These are phyloP conservation scores for Alternaria sp. DNA, from an alignment of 2,329 filamentous ascomycete species.

Conservation along the genomic window DNA sequence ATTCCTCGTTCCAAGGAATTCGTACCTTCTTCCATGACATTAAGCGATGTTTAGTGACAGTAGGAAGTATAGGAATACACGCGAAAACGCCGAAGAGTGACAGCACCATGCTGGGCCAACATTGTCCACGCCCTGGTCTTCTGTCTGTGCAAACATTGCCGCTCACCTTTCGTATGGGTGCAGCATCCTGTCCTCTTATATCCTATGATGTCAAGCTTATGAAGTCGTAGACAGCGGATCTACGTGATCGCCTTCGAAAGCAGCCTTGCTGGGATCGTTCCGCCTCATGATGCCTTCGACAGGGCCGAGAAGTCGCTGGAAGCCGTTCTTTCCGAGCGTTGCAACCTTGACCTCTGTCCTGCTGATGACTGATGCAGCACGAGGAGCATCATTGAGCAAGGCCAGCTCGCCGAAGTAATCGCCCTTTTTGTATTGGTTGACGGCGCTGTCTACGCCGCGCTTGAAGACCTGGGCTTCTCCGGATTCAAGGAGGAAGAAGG, in stretches of 20 bases:
- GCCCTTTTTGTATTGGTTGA: slow-evolving; percentile 86
- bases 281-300: slow-evolving; percentile 95
- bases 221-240: slow-evolving; percentile 63
- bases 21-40: slow-evolving; percentile 23
- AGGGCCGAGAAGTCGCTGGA: slow-evolving; percentile 89
- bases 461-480: slow-evolving; percentile 90
- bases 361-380: slow-evolving; percentile 87
- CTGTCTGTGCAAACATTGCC: background rate
- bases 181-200: background rate
- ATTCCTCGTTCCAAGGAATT: slow-evolving; percentile 20
- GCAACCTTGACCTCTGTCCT: slow-evolving; percentile 91
- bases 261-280: slow-evolving; percentile 63
- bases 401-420: slow-evolving; percentile 98
- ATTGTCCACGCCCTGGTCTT: slow-evolving; percentile 2
- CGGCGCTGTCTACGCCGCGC: slow-evolving; percentile 70
- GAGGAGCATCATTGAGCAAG: slow-evolving; percentile 88
- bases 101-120: slow-evolving; percentile 7
- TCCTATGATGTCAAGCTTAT: slow-evolving; percentile 17
- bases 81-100: slow-evolving; percentile 35
- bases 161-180: slow-evolving; percentile 1
- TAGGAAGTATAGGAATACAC: slow-evolving; percentile 51
- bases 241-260: slow-evolving; percentile 57
- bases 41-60: slow-evolving; percentile 49
- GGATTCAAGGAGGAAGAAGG: slow-evolving; percentile 89
- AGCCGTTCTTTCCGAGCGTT: slow-evolving; percentile 89